Evolutionary conservation across 2,329 filamentous ascomycete species (phyloP).

Genomic region (Piedraia hortae): DNA sequence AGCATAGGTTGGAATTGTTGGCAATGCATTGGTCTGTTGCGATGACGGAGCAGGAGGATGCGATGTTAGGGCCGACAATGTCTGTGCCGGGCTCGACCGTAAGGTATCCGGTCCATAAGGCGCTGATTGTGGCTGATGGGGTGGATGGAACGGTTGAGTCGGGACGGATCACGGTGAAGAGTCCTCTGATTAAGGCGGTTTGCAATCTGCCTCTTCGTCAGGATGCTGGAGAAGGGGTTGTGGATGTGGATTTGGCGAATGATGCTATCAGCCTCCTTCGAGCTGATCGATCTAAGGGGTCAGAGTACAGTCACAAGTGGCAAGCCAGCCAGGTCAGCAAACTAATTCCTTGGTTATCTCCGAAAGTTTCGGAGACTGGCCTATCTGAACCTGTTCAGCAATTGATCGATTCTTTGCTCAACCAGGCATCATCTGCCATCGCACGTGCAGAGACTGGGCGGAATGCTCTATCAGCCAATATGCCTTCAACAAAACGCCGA

Average conservation of each 20-base stretch:
- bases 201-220: conserved; percentile 24
- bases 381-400: conserved; percentile 39
- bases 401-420: conserved; percentile 39
- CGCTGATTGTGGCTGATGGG: conserved; percentile 46
- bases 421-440: conserved; percentile 25
- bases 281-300: conserved; percentile 10
- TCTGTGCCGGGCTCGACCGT: conserved; percentile 40
- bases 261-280: conserved; percentile 27
- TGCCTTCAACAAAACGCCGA: conserved; percentile 18
- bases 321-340: conserved; percentile 11
- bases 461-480: conserved; percentile 8
- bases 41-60: conserved; percentile 25
- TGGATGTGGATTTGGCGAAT: conserved; percentile 36
- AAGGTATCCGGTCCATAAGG: conserved; percentile 60
- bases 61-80: conserved; percentile 45
- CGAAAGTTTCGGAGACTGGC: conserved; percentile 12
- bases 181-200: conserved; percentile 23
- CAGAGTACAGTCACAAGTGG: conserved; percentile 12
- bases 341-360: conserved; percentile 7
- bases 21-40: conserved; percentile 25
- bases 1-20: conserved; percentile 35
- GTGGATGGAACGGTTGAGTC: conserved; percentile 36
- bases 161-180: conserved; percentile 12
- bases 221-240: conserved; percentile 9
- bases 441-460: conserved; percentile 18